Evolutionary conservation across 2,329 filamentous ascomycete species (phyloP), one percentile per base, ranked within the genome.

Genomic region (Hymenoscyphus scutula): DNA sequence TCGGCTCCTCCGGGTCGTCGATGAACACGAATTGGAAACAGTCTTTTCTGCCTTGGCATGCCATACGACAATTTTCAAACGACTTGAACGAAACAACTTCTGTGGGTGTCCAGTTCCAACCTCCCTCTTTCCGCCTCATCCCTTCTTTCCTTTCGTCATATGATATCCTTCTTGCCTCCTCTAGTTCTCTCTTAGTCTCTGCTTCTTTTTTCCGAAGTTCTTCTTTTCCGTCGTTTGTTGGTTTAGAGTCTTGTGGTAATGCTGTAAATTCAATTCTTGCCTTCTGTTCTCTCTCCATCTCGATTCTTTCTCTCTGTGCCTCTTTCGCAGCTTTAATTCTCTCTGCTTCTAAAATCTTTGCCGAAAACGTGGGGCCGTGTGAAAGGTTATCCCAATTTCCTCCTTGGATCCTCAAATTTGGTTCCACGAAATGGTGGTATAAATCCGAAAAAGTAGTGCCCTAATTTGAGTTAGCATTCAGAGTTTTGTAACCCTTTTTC

Each of bases 311-410:
- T 10, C 3, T 51, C 8, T 53, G 29, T 5, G 19, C 51, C 6
- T 27, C 29, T 19, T 53, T 53, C 23, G 25, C 10, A 11, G 53
- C 25, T 17, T 29, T 32, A 15, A 17, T 54, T n/a, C 15, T 54
- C 27, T 54, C 25, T n/a, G 15, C 15, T 17, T 54, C 13, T 17
- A 54, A 30, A 2, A 32, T 19, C 5, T 32, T 29, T 32, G 25
- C 29, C 7, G 53, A 30, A 19, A 30, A 54, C 8, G 25, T 54
- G 53, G 53, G 53, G 60, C 81, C 79, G 27, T 82, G 77, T 5
- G 81, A 80, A 2, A 79, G 67, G 67, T 84, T 84, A 69, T 84
- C 79, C 82, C 82, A 84, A 56, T 82, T 74, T 10, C 57, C 41
- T 78, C 74, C 19, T 78, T 78, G 69, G 5, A 74, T 66, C 37